A percentile compares a stretch with the other conserved stretches of the same genome.
phyloP scores from a whole-genome alignment of 2,329 filamentous ascomycete genomes.

The Lachnellula occidentalis region DNA sequence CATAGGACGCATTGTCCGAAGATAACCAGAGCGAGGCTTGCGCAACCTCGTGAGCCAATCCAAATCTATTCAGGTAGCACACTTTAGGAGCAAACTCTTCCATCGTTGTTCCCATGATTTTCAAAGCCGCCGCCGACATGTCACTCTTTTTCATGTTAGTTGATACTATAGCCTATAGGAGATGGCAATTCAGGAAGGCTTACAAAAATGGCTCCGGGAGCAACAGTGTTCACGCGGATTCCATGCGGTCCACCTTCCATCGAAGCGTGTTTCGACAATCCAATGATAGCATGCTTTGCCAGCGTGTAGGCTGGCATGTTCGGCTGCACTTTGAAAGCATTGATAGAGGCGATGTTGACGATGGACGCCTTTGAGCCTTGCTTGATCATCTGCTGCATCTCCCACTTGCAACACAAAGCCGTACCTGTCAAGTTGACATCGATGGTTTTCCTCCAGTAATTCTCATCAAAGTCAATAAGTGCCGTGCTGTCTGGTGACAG shows the following conservation, averaged over 20 bases:
- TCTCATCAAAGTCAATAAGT: conserved; percentile 19
- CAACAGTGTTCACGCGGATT: conserved; percentile 35
- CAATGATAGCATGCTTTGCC: conserved; percentile 39
- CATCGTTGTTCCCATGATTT: conserved; percentile 19
- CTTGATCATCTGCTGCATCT: conserved; percentile 35
- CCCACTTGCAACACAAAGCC: conserved; percentile 31
- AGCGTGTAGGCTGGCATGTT: conserved; percentile 28
- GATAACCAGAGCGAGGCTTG: conserved; percentile 29
- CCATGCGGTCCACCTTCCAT: conserved; percentile 30
- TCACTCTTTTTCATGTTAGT: conserved; percentile 12
- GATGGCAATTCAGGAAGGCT: conserved; percentile 36
- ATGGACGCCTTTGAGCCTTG: conserved; percentile 38
- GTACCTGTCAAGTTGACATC: conserved; percentile 31
- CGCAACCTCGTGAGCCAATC: neutral
- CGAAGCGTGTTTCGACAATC: conserved; percentile 37
- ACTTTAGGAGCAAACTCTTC: conserved; percentile 17
- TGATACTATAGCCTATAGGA: conserved; percentile 31
- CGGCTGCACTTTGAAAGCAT: conserved; percentile 35
- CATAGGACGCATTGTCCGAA: conserved; percentile 25
- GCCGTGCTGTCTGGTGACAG: conserved; percentile 8
- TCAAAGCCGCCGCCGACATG: conserved; percentile 19
- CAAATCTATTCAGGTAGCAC: neutral
- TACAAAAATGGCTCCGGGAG: conserved; percentile 36
- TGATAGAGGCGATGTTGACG: conserved; percentile 42
- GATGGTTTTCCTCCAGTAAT: conserved; percentile 32